These are phyloP conservation scores for Ampelocalamus luodianensis DNA, from an alignment of 176 grass and related monocot genomes.

Conservation along the genomic window DNA sequence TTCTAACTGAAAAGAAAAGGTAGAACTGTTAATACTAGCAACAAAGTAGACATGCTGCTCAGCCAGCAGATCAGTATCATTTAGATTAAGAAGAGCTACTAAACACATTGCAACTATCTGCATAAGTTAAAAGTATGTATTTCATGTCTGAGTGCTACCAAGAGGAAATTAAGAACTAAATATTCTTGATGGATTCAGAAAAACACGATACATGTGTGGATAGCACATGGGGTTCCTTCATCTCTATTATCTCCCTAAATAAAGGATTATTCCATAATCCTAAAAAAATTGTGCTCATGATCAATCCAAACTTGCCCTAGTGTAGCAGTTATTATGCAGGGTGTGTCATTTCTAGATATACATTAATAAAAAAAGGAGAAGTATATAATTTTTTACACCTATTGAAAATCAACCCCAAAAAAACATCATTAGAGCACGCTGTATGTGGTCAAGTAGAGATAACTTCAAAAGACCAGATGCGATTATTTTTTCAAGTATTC, in stretches of 20 bases:
- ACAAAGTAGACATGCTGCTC: conserved; percentile 6
- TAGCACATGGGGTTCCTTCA: not conserved
- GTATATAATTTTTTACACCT: not conserved
- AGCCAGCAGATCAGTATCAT: not conserved
- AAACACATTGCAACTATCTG: not conserved
- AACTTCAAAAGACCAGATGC: not conserved
- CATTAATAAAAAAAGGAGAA: not conserved
- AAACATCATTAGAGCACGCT: not conserved
- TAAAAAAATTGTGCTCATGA: not conserved
- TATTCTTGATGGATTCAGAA: not conserved
- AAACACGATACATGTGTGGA: not conserved
- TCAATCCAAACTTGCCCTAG: not conserved
- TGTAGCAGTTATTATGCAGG: not conserved
- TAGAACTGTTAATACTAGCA: conserved; percentile 19
- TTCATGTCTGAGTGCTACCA: not conserved
- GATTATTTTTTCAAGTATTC: not conserved
- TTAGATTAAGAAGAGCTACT: not conserved
- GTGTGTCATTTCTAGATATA: not conserved
- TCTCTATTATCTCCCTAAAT: not conserved
- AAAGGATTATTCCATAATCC: not conserved
- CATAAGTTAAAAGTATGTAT: not conserved
- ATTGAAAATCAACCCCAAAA: not conserved
- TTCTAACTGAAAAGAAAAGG: conserved; percentile 64
- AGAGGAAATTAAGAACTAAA: not conserved
- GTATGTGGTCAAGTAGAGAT: not conserved